Percentiles rank a stretch among this genome's conserved stretches.
Evolutionary conservation across 2,329 filamentous ascomycete genomes (phyloP).

Genomic region (Tolypocladium endophyticum): DNA sequence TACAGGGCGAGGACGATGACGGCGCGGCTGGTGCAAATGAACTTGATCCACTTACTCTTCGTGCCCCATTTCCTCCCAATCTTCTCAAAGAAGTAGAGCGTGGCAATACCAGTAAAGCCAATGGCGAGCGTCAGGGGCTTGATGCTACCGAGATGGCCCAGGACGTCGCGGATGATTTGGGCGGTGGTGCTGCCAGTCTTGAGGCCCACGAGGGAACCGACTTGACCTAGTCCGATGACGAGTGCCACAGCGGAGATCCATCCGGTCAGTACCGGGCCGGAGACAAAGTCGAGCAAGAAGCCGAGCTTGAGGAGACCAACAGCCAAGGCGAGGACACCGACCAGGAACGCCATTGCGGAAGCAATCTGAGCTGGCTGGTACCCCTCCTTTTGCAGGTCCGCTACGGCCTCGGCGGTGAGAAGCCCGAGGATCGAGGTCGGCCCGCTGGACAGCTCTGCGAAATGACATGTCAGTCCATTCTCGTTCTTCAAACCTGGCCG

Average conservation of each 20-base stretch:
- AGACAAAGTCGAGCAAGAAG: conserved; percentile 57
- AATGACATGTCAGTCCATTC: background rate
- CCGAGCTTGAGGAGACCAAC: conserved; percentile 53
- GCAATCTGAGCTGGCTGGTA: conserved; percentile 46
- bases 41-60: conserved; percentile 45
- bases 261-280: conserved; percentile 51
- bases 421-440: conserved; percentile 56
- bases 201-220: conserved; percentile 49
- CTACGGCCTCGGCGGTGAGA: conserved; percentile 50
- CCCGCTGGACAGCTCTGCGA: conserved; percentile 47
- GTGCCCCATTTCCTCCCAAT: conserved; percentile 48
- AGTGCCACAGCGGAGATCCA: conserved; percentile 58
- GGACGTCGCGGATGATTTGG: conserved; percentile 47
- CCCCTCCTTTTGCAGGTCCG: conserved; percentile 35
- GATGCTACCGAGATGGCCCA: conserved; percentile 43
- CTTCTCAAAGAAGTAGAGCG: conserved; percentile 46
- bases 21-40: conserved; percentile 48
- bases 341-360: conserved; percentile 51
- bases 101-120: conserved; percentile 44
- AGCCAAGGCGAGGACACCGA: conserved; percentile 48
- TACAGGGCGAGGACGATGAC: conserved; percentile 51
- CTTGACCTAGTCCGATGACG: conserved; percentile 55
- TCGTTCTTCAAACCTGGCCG: background rate
- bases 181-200: conserved; percentile 41
- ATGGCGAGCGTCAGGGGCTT: conserved; percentile 49